Percentiles rank a stretch among this genome's conserved stretches.
phyloP scores from a whole-genome alignment of 2,329 filamentous ascomycete species.

The Nakataea oryzae region DNA sequence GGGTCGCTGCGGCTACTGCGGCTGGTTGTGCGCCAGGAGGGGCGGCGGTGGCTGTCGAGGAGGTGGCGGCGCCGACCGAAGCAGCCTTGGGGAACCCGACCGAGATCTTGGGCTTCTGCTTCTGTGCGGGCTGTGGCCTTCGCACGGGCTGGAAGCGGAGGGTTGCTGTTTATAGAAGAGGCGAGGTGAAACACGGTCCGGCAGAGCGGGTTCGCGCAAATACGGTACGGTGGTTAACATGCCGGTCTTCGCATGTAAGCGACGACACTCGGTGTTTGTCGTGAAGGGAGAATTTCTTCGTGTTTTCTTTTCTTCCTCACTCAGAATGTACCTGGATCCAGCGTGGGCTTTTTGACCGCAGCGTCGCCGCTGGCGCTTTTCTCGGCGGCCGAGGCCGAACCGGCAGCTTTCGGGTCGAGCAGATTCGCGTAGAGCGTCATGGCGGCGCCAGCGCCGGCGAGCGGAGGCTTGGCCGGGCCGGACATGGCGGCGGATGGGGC shows the following conservation, averaged over 20 bases:
- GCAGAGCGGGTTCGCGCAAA: neutral
- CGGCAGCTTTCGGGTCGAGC: slow-evolving; percentile 43
- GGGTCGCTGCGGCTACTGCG: slow-evolving; percentile 13
- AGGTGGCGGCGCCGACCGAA: slow-evolving; percentile 16
- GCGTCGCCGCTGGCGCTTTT: slow-evolving; percentile 31
- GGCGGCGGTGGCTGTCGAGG: slow-evolving; percentile 13
- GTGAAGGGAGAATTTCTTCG: neutral
- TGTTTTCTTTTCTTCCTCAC: neutral
- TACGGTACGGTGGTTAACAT: neutral
- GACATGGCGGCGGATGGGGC: slow-evolving; percentile 5
- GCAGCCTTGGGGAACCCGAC: slow-evolving; percentile 40
- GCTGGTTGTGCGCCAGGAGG: slow-evolving; percentile 17
- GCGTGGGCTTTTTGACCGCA: slow-evolving; percentile 45
- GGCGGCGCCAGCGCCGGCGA: slow-evolving; percentile 25
- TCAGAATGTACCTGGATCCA: slow-evolving; percentile 25
- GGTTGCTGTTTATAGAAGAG: slow-evolving; percentile 29
- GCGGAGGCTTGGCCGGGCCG: slow-evolving; percentile 26
- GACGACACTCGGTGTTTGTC: neutral
- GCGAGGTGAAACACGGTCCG: neutral
- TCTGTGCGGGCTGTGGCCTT: slow-evolving; percentile 45
- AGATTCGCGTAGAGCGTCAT: slow-evolving; percentile 80
- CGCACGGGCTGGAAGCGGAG: slow-evolving; percentile 83
- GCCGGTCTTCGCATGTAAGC: neutral
- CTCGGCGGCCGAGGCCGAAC: slow-evolving; percentile 47
- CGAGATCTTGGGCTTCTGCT: slow-evolving; percentile 45